phyloP scores from a whole-genome alignment of 257 asterid species.

The Marsdenia floribunda region DNA sequence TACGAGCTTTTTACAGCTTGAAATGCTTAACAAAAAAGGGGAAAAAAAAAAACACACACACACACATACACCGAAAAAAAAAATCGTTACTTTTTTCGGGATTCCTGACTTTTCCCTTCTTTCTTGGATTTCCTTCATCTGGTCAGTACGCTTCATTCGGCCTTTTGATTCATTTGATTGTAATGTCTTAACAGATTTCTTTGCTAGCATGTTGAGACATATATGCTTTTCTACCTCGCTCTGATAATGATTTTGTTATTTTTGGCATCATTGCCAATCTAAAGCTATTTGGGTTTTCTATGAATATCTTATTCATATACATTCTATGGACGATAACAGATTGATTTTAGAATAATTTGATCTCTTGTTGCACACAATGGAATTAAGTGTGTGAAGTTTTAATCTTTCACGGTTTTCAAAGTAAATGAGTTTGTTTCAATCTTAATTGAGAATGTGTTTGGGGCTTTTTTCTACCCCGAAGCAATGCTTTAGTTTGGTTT shows the following conservation, averaged over 20 bases:
- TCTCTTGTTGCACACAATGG: not conserved
- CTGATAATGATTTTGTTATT: no score
- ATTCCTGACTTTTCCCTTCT: not conserved
- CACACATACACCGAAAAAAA: no score
- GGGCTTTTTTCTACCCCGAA: no score
- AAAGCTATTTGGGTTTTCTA: not conserved
- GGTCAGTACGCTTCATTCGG: not conserved
- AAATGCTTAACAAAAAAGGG: no score
- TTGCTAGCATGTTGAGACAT: not conserved
- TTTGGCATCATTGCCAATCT: not conserved
- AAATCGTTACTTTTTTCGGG: not conserved
- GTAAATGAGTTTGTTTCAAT: not conserved
- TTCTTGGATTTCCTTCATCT: not conserved
- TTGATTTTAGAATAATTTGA: not conserved
- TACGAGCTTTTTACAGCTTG: not conserved
- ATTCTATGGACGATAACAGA: not conserved
- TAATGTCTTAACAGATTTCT: not conserved
- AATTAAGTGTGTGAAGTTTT: no score
- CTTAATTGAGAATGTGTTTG: not conserved
- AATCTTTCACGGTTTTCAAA: not conserved
- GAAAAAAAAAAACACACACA: no score
- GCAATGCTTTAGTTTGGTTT: not conserved
- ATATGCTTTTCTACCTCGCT: not conserved
- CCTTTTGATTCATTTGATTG: not conserved
- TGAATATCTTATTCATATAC: no score